Conservation (phyloP, 2,329 filamentous ascomycete species). For the Paradendryphiella salina region DNA sequence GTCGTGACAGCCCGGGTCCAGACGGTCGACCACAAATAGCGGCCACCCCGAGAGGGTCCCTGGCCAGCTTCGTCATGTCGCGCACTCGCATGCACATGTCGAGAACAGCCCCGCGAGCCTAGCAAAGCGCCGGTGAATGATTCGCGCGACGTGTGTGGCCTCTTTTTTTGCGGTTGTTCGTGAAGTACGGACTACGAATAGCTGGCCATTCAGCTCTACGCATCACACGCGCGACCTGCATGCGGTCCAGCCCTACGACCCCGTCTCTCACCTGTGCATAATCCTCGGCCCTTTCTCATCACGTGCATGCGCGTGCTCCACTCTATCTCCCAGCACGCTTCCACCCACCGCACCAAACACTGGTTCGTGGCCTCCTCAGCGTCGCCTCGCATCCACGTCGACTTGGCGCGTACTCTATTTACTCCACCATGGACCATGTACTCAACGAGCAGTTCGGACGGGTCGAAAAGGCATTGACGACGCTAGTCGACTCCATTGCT, state of each 20-base stretch:
- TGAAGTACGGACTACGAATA: slow-evolving; percentile 11
- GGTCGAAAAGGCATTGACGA: slow-evolving; percentile 59
- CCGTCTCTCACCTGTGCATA: slow-evolving; percentile 10
- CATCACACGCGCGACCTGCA: slow-evolving; percentile 29
- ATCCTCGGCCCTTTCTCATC: slow-evolving; percentile 2
- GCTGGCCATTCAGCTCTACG: slow-evolving; percentile 29
- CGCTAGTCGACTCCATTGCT: slow-evolving; percentile 75
- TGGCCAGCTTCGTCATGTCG: slow-evolving; percentile 12
- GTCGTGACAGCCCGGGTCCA: slow-evolving; percentile 12
- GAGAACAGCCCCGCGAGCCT: slow-evolving; percentile 11
- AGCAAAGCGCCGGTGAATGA: slow-evolving; percentile 7
- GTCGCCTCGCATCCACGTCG: neutral
- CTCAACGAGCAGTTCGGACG: slow-evolving; percentile 52
- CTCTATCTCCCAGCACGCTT: slow-evolving; percentile 7
- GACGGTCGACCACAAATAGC: slow-evolving; percentile 8
- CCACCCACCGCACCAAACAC: neutral
- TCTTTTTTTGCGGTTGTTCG: neutral
- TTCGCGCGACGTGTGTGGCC: neutral
- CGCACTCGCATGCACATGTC: slow-evolving; percentile 5
- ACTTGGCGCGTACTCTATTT: neutral
- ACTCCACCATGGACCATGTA: slow-evolving; percentile 47
- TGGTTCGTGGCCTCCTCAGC: slow-evolving; percentile 10
- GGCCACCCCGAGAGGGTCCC: slow-evolving; percentile 11
- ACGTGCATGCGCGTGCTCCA: slow-evolving; percentile 14
- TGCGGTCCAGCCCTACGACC: slow-evolving; percentile 16